Conservation (phyloP, 352 stramenopile species). For the Pythium myriotylum region DNA sequence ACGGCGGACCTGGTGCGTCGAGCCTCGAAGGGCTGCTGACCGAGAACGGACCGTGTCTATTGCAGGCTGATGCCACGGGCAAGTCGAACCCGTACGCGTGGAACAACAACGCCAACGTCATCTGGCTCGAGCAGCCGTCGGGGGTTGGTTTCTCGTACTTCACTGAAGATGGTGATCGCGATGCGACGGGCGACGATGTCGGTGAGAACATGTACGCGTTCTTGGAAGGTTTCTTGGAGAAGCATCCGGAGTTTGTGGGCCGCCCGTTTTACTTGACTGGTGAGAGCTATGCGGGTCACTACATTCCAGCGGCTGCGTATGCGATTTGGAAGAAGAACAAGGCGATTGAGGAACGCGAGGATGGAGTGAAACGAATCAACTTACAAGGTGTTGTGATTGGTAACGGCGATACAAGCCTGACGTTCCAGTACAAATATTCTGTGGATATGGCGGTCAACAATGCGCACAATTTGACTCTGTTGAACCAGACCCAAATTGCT, state of each 20-base stretch:
- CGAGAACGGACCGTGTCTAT: slow-evolving; percentile 40
- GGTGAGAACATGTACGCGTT: slow-evolving; percentile 42
- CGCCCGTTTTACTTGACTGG: slow-evolving; percentile 37
- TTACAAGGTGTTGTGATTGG: slow-evolving; percentile 38
- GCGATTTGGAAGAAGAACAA: slow-evolving; percentile 28
- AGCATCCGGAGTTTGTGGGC: slow-evolving; percentile 36
- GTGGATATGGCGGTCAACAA: slow-evolving; percentile 36
- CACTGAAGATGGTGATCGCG: slow-evolving; percentile 26
- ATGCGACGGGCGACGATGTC: slow-evolving; percentile 37
- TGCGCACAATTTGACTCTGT: slow-evolving; percentile 31
- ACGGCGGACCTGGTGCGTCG: slow-evolving; percentile 40
- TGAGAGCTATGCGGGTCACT: slow-evolving; percentile 42
- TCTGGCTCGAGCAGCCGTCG: slow-evolving; percentile 37
- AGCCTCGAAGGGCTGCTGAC: slow-evolving; percentile 34
- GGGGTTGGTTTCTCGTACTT: slow-evolving; percentile 22
- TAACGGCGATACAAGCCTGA: slow-evolving; percentile 34
- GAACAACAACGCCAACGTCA: slow-evolving; percentile 41
- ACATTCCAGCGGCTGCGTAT: slow-evolving; percentile 34
- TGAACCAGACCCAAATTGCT: slow-evolving; percentile 10
- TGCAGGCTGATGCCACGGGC: slow-evolving; percentile 22
- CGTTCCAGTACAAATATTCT: slow-evolving; percentile 31
- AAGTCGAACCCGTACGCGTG: slow-evolving; percentile 35
- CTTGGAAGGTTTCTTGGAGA: slow-evolving; percentile 32
- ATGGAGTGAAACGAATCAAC: slow-evolving; percentile 26
- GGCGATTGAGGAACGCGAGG: slow-evolving; percentile 1